A percentile compares a stretch with the other conserved stretches of the same genome.
Conservation (phyloP, 2,329 filamentous ascomycete genomes). For the Neofusicoccum sp. region DNA sequence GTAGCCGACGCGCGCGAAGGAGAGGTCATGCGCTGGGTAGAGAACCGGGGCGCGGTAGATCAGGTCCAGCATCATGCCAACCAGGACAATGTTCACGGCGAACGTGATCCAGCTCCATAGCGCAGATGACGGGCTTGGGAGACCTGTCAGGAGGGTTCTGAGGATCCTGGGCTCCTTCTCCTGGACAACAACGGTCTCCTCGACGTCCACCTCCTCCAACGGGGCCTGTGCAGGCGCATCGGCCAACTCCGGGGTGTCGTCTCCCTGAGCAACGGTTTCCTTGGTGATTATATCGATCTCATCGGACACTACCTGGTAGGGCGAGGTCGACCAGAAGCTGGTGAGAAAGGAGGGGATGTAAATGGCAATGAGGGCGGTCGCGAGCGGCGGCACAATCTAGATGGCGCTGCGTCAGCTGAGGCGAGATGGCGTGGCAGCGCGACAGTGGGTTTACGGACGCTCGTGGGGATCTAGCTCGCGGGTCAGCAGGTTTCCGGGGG, state of each 20-base stretch:
- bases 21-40: conserved; percentile 70
- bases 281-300: conserved; percentile 53
- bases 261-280: conserved; percentile 37
- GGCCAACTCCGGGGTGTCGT: conserved; percentile 29
- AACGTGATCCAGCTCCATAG: conserved; percentile 66
- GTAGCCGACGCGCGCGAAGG: conserved; percentile 84
- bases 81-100: conserved; percentile 67
- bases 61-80: conserved; percentile 71
- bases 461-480: conserved; percentile 20
- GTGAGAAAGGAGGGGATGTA: conserved; percentile 64
- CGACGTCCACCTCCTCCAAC: conserved; percentile 53
- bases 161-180: conserved; percentile 58
- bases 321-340: conserved; percentile 56
- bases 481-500: conserved; percentile 3
- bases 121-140: conserved; percentile 69
- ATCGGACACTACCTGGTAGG: conserved; percentile 58
- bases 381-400: conserved; percentile 42
- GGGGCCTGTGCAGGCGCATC: conserved; percentile 41
- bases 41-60: conserved; percentile 70
- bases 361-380: conserved; percentile 63
- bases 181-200: conserved; percentile 61
- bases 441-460: conserved; percentile 11
- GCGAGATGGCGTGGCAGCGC: conserved; percentile 15
- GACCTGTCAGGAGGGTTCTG: conserved; percentile 69
- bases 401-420: conserved; percentile 19